Conservation (phyloP, 169 alveolate genomes). For the Cryptosporidium andersoni region DNA sequence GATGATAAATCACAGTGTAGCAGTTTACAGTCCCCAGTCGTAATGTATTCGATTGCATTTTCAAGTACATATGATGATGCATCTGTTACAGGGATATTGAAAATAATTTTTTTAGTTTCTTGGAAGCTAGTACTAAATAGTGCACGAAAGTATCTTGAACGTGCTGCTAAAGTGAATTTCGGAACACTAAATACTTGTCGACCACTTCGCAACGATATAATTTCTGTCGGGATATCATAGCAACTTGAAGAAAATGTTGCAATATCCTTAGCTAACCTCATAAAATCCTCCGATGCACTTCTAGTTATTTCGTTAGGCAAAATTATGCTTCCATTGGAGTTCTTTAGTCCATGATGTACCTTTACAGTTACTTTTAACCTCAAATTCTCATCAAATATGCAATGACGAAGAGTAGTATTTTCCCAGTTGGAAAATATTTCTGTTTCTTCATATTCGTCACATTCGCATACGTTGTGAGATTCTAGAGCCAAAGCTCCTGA, state of each 20-base stretch:
- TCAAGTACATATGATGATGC: constrained; percentile 29
- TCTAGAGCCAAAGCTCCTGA: not conserved
- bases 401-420: constrained; percentile 26
- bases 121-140: constrained; percentile 28
- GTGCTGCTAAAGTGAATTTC: constrained; percentile 59
- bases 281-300: constrained; percentile 6
- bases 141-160: constrained; percentile 32
- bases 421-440: constrained; percentile 23
- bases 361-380: constrained; percentile 18
- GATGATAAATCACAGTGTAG: not conserved
- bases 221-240: constrained; percentile 11
- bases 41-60: constrained; percentile 46
- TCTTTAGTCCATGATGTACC: constrained; percentile 10
- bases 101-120: constrained; percentile 5
- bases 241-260: constrained; percentile 27
- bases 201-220: constrained; percentile 45
- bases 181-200: constrained; percentile 31
- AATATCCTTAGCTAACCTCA: constrained; percentile 61
- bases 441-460: not conserved
- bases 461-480: not conserved
- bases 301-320: not conserved
- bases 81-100: constrained; percentile 23
- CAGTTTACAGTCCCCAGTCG: constrained; percentile 33
- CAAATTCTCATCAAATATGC: constrained; percentile 21
- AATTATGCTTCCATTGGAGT: constrained; percentile 26